Evolutionary conservation across 352 stramenopile genomes (phyloP), one percentile per base, ranked within the genome.

Genomic region (Albugo laibachii): DNA sequence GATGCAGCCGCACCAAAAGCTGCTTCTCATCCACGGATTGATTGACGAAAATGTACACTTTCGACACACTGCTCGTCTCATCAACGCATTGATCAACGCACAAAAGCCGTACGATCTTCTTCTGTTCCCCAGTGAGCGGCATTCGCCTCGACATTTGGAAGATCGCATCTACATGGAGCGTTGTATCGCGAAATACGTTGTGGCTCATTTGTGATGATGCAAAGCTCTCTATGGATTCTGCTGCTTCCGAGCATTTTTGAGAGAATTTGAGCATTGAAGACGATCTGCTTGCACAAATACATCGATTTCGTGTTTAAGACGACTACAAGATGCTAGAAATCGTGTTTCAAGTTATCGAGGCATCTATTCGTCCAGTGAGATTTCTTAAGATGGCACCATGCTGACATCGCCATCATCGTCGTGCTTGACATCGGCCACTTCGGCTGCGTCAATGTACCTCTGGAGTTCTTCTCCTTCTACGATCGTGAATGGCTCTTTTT

Each of bases 21-120:
- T 98, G 39, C 54, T 98, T 56, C 66, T 97, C 36, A 85, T 98
- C 20, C 93, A 98, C 63, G 93, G 93, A 1, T 67, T 97, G 13
- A 97, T 97, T 44, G 92, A 98, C 58, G 92, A 98, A 60, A 99
- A 99, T 57, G 94, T 98, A 43, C 93, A 98, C 61, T 98, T 98
- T 61, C 80, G 93, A 36, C 94, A 98, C 66, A 97, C 94, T 16
- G 87, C 94, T 49, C 78, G 91, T 2, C 72, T 99, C 44, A 97
- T 98, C 61, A 96, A 96, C 50, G 68, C 83, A 49, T 62, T 99
- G 24, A 97, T 98, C 56, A 69, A 67, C 20, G 73, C 75, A 48
- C 71, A 84, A 21, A 97, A 97, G 66, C 77, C 87, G 49, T 98
- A 98, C 62, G 93, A 98, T 50, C 57, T 98, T 45, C 66, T 98